Conservation (phyloP, 2,329 filamentous ascomycete genomes). For the Cytospora paraplurivora region DNA sequence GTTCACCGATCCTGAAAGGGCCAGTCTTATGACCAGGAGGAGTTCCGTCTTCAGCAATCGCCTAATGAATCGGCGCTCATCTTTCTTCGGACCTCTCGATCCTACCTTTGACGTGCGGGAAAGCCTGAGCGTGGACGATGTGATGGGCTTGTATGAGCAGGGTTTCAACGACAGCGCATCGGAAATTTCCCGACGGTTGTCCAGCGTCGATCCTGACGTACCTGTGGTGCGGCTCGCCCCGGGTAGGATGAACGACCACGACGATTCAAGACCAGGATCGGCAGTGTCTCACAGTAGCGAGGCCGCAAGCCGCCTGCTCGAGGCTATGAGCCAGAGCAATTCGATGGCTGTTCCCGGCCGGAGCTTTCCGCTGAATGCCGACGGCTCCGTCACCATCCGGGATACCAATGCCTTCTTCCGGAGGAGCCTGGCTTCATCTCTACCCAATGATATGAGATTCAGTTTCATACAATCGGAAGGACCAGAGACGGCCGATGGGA, state of each 20-base stretch:
- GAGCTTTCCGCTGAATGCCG: slow-evolving; percentile 36
- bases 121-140: slow-evolving; percentile 64
- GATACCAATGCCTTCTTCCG: slow-evolving; percentile 46
- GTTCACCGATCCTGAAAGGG: slow-evolving; percentile 66
- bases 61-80: slow-evolving; percentile 31
- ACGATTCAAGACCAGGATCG: slow-evolving; percentile 41
- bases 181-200: slow-evolving; percentile 42
- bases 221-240: slow-evolving; percentile 20
- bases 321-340: slow-evolving; percentile 44
- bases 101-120: slow-evolving; percentile 39
- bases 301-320: slow-evolving; percentile 42
- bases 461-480: slow-evolving; percentile 34
- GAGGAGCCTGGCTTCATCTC: slow-evolving; percentile 38
- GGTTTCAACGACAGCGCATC: slow-evolving; percentile 58
- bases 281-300: slow-evolving; percentile 43
- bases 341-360: slow-evolving; percentile 32
- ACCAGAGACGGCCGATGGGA: slow-evolving; percentile 26
- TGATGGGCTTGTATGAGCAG: slow-evolving; percentile 70
- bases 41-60: slow-evolving; percentile 63
- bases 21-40: slow-evolving; percentile 77
- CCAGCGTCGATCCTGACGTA: slow-evolving; percentile 26
- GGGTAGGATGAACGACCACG: slow-evolving; percentile 21
- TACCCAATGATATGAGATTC: slow-evolving; percentile 40
- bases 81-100: slow-evolving; percentile 28
- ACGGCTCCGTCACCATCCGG: slow-evolving; percentile 38